Base-by-base conservation (phyloP, 1,284 basidiomycete genomes). In the Golubevia sp. region DNA sequence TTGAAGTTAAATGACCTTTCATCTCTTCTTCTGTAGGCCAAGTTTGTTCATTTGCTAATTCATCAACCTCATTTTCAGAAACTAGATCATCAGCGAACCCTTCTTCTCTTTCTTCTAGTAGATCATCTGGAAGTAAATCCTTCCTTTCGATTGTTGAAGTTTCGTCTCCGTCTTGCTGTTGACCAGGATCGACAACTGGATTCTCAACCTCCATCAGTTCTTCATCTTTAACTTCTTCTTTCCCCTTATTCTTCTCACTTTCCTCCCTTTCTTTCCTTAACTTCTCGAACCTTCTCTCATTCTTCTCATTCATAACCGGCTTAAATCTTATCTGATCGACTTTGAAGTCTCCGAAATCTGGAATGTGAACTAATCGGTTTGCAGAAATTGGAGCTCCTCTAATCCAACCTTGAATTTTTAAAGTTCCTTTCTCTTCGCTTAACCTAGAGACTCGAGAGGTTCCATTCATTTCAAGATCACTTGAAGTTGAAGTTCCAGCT, bases 11-110 rank as follows among this genome's bases (percentile, higher is more conserved):
- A 63, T 61, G 4, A 54, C 70, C 27, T 59, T 50, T 86, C 90
- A 99, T 92, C 83, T 98, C 96, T 73, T 98, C 96, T 82, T 98
- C 94, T 0, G 94, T 97, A 0, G 96, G 96, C 95, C 96, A 98
- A 0, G 96, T 99, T 85, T 99, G 96, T 79, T 99, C 96, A 79
- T 96, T 96, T 15, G 88, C 89, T 85, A 97, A 87, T 64, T 92
- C 89, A 74, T 98, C 94, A 0, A 92, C 92, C 30, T 91, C 89
- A 78, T 98, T 97, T 64, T 89, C 91, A 0, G 92, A 92, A 1
- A 93, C 88, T 27, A 98, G 86, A 3, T 95, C 96, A 82, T 99
- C 96, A 0, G 92, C 92, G 1, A 89, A 86, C 5, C 90, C 90
- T 0, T 87, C 84, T 7, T 82, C 70, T 21, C 78, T 58, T 89